Base-by-base conservation (phyloP, 78 protist genomes). In the Cyanophora paradoxa region DNA sequence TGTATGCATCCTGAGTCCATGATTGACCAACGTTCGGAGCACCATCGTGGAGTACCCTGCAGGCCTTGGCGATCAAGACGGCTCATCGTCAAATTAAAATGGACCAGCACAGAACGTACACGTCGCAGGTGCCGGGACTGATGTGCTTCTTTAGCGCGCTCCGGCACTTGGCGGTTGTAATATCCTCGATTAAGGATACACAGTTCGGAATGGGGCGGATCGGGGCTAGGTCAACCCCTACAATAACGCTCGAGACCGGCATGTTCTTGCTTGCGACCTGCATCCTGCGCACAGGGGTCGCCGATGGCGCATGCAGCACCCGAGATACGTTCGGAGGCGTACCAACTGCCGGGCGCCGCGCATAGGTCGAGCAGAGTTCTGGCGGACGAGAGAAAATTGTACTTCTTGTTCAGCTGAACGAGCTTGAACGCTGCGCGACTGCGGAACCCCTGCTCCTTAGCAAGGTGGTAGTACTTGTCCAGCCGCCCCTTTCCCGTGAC, bases 291-390 rank as follows among this genome's bases (percentile, higher is more conserved):
- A 83, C 46, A 11, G 28, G 17, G 33, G 31, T 3, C 61, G 20
- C 31, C 26, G 31, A 22, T 31, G 24, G 16, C 17, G 33, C 39
- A 52, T 52, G 11, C 11, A 17, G 13, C 6, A 67, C 4, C 13
- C 19, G 3, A 67, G 3, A 67, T 34, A 17, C 30, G 3, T 3
- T 31, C 26, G 6, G 57, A 37, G 26, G 41, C 36, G n/a, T n/a
- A 81, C 94, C 95, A 93, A 40, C 94, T 89, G 40, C 99, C 99
- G 8, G 99, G 99, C 1, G 99, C 99, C 11, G 99, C 99, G 75
- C 99, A 98, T 40, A 98, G 94, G 88, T 98, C 99, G 72, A 98
- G 50, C 33, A 85, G 46, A 36, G 82, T 87, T 8, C 72, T 34
- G 10, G 98, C 81, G 3, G 24, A 20, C 20, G 71, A 28, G 26